Percentiles rank a stretch among this genome's conserved stretches.
Conservation (phyloP, 257 asterid genomes). For the Fraxinus excelsior region DNA sequence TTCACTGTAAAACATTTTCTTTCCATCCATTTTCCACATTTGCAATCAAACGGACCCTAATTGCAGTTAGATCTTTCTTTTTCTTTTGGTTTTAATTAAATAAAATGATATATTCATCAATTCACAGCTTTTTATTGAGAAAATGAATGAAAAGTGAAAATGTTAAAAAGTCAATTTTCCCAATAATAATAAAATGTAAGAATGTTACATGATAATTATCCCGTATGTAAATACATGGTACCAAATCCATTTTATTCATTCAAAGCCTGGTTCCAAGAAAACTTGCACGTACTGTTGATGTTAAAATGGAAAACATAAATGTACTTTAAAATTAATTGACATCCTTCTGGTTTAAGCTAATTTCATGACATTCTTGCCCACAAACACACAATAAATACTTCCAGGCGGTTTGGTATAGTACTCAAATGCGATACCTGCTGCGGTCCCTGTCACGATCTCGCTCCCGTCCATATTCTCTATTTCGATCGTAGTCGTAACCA, state of each 20-base stretch:
- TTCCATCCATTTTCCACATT: no score
- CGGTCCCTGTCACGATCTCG: slow-evolving; percentile 59
- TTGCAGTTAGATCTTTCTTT: no score
- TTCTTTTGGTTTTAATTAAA: no score
- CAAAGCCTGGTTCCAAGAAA: neutral
- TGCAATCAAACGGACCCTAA: no score
- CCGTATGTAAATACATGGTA: neutral
- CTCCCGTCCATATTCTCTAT: slow-evolving; percentile 73
- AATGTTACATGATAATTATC: no score
- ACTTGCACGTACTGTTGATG: neutral
- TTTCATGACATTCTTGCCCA: slow-evolving; percentile 20
- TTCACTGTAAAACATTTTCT: no score
- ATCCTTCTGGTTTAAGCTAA: slow-evolving; percentile 10
- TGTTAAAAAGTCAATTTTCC: no score
- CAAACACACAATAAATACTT: neutral
- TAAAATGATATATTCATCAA: no score
- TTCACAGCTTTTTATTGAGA: no score
- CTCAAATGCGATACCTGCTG: slow-evolving; percentile 55
- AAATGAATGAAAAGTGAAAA: no score
- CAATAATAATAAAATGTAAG: no score
- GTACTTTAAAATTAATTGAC: neutral
- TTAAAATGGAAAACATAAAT: neutral
- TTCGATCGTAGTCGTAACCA: slow-evolving; percentile 59
- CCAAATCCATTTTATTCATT: neutral
- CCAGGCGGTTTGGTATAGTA: neutral